Conservation (phyloP, 2,329 filamentous ascomycete species). For the Xylariaceae sp. region DNA sequence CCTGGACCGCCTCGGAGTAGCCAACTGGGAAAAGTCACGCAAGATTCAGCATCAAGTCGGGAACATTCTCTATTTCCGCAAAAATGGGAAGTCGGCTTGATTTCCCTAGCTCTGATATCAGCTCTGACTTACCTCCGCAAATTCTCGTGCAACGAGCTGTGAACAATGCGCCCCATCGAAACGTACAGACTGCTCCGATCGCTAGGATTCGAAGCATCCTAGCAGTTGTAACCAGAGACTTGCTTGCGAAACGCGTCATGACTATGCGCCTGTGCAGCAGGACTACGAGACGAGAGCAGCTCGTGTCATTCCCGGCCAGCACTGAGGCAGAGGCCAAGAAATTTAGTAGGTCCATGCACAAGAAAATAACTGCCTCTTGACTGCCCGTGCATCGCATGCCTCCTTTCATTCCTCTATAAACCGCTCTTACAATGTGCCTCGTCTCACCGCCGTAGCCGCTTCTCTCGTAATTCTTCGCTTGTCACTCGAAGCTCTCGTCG, state of each 20-base stretch:
- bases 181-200: constrained; percentile 35
- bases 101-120: no score
- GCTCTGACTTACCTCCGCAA: no score
- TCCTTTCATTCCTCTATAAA: not conserved
- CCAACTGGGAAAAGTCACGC: no score
- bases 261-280: constrained; percentile 44
- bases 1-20: no score
- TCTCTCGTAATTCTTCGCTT: constrained; percentile 57
- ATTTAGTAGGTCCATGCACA: constrained; percentile 26
- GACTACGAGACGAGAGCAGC: constrained; percentile 21
- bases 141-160: no score
- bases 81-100: no score
- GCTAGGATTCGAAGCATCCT: constrained; percentile 54
- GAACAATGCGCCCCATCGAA: not conserved
- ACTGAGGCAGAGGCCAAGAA: constrained; percentile 20
- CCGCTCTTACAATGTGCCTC: constrained; percentile 2
- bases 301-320: constrained; percentile 23
- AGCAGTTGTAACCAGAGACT: constrained; percentile 45
- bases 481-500: constrained; percentile 54
- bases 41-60: no score
- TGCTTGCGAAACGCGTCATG: constrained; percentile 43
- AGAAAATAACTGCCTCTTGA: not conserved
- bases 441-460: constrained; percentile 39
- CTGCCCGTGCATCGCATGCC: not conserved
- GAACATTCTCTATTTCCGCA: no score